Conservation (phyloP, 2,329 filamentous ascomycete genomes). For the Fusarium sp. region DNA sequence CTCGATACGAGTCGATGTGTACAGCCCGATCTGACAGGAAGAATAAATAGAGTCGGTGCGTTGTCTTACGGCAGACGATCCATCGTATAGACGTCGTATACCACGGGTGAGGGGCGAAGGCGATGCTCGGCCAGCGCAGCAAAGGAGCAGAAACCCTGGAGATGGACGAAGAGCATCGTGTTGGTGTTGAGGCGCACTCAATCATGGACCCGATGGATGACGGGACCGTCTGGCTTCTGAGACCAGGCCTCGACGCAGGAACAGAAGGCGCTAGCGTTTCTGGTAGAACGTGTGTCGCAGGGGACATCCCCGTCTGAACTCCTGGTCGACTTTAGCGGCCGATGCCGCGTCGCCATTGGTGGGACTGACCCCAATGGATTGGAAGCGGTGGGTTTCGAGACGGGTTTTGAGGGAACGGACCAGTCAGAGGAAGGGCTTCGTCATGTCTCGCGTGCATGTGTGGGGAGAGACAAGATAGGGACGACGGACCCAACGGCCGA, state of each 20-base stretch:
- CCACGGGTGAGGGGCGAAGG: background rate
- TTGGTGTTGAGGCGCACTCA: slow-evolving; percentile 16
- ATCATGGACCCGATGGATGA: background rate
- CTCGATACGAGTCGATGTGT: slow-evolving; percentile 2
- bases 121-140: background rate
- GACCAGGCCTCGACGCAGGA: slow-evolving; percentile 41
- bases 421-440: slow-evolving; percentile 21
- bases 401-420: slow-evolving; percentile 26
- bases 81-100: background rate
- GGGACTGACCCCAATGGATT: slow-evolving; percentile 13
- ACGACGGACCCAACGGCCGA: slow-evolving; percentile 12
- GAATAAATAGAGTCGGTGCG: slow-evolving; percentile 2
- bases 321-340: slow-evolving; percentile 1
- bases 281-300: slow-evolving; percentile 39
- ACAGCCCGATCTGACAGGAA: slow-evolving; percentile 1
- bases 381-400: slow-evolving; percentile 29
- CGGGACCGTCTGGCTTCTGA: slow-evolving; percentile 8
- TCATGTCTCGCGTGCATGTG: slow-evolving; percentile 25
- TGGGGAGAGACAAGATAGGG: slow-evolving; percentile 15
- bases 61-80: background rate
- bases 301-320: slow-evolving; percentile 8
- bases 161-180: slow-evolving; percentile 1
- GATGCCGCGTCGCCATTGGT: slow-evolving; percentile 19
- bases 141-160: slow-evolving; percentile 20
- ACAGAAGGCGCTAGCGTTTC: slow-evolving; percentile 48